Percentiles rank a stretch among this genome's conserved stretches.
Evolutionary conservation across 2,329 filamentous ascomycete species (phyloP).

Genomic region (Pseudocercospora musae): DNA sequence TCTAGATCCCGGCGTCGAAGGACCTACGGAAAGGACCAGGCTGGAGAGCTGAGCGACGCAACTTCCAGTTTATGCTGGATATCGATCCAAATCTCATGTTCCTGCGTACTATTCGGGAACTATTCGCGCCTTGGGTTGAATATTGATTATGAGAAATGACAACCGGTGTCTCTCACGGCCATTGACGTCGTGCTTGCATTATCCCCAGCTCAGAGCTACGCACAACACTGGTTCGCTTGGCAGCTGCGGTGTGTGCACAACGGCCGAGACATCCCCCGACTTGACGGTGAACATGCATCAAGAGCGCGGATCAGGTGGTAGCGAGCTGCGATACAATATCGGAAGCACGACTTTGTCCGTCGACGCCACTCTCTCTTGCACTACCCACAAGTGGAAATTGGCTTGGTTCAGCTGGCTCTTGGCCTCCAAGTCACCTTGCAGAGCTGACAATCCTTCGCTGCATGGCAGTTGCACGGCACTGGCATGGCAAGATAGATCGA

Average conservation of each 20-base stretch:
- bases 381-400: neutral
- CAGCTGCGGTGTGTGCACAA: neutral
- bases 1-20: neutral
- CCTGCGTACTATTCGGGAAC: neutral
- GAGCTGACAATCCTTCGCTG: slow-evolving; percentile 7
- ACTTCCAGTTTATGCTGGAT: neutral
- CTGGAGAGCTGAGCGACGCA: neutral
- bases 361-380: neutral
- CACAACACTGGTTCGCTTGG: neutral
- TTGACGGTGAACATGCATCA: neutral
- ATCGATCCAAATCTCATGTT: neutral
- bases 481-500: neutral
- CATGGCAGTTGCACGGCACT: neutral
- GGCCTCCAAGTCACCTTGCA: slow-evolving; percentile 7
- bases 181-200: neutral
- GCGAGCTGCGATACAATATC: neutral
- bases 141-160: neutral
- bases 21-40: neutral
- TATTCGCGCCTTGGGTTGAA: neutral
- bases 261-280: neutral
- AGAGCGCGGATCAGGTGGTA: neutral
- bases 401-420: slow-evolving; percentile 10
- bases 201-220: neutral
- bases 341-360: neutral
- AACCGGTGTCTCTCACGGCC: neutral